Conservation (phyloP, 352 stramenopile genomes). For the Phytophthora vignae region DNA sequence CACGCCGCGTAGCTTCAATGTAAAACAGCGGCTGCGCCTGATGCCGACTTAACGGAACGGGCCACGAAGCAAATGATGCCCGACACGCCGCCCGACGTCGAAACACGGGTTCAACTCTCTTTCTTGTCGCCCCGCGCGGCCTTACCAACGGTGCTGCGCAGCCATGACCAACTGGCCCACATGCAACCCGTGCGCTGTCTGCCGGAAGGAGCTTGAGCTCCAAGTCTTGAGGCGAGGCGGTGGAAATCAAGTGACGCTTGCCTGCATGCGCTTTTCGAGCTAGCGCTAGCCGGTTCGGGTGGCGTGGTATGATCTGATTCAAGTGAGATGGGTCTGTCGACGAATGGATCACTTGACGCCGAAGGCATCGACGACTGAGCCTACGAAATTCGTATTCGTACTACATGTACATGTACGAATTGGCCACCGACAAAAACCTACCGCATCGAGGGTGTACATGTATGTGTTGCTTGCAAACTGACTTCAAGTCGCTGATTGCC, state of each 20-base stretch:
- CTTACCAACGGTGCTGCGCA: conserved; percentile 22
- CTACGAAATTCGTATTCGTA: too few species aligned
- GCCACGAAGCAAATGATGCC: conserved; percentile 32
- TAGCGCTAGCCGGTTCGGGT: conserved; percentile 22
- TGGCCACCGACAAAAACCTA: too few species aligned
- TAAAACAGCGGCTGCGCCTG: conserved; percentile 1
- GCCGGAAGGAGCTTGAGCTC: background rate
- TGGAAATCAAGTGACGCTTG: background rate
- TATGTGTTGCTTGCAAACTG: background rate
- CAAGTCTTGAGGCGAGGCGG: background rate
- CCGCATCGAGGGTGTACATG: too few species aligned
- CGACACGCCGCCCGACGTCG: conserved; percentile 8
- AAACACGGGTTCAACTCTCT: conserved; percentile 23
- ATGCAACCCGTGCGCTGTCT: background rate
- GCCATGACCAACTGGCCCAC: background rate
- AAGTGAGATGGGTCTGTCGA: conserved; percentile 31
- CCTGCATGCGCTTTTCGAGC: conserved; percentile 1
- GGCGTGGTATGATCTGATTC: conserved; percentile 10
- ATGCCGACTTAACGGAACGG: conserved; percentile 8
- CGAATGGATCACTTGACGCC: conserved; percentile 27
- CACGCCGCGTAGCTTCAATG: conserved; percentile 1
- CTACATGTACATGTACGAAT: background rate
- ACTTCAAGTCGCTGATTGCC: background rate
- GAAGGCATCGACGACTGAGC: background rate
- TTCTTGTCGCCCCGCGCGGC: conserved; percentile 5